Base-by-base conservation (phyloP, 495 filamentous ascomycete species). In the Podospora australis region DNA sequence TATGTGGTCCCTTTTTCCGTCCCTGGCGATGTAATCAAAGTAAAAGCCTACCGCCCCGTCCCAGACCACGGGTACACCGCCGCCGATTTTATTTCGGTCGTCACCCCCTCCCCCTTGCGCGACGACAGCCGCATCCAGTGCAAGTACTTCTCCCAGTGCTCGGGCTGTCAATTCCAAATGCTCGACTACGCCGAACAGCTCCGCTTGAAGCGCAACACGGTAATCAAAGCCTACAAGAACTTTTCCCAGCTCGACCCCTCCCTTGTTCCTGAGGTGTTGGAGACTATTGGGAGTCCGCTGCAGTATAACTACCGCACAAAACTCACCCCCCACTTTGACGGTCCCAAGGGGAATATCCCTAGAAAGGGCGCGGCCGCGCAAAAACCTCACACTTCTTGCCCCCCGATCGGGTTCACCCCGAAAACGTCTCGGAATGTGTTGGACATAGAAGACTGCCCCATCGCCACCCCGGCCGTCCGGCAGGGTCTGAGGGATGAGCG, bases 161-260 rank as follows among this genome's bases (percentile, higher is more conserved):
- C 87, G 0, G 92, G 92, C 4, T 98, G 92, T 59, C 94, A 97
- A 69, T 87, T 96, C 61, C 92, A 98, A 66, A 96, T 96, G 88
- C 79, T 98, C 47, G 78, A 88, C 34, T 98, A 98, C 67, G 69
- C 76, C 23, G 82, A 87, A 47, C 92, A 98, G 63, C 75, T 98
- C 23, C 75, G 71, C 25, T 84, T 89, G 58, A 98, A 98, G 71
- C 81, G 78, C 62, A 71, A 75, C 40, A 84, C 96, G 45, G 83
- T 98, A 23, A 87, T 92, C 62, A 95, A 91, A 60, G 92, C 94
- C 22, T 98, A 86, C 70, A 75, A 74, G 41, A 89, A 95, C 70
- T 98, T 95, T 72, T 95, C 90, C 10, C 73, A 84, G 19, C 70
- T 97, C 4, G 68, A 83, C 5, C 81, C 86, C 7, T 80, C 89